Evolutionary conservation across 352 stramenopile species (phyloP).

Genomic region (Phytophthora pistaciae): DNA sequence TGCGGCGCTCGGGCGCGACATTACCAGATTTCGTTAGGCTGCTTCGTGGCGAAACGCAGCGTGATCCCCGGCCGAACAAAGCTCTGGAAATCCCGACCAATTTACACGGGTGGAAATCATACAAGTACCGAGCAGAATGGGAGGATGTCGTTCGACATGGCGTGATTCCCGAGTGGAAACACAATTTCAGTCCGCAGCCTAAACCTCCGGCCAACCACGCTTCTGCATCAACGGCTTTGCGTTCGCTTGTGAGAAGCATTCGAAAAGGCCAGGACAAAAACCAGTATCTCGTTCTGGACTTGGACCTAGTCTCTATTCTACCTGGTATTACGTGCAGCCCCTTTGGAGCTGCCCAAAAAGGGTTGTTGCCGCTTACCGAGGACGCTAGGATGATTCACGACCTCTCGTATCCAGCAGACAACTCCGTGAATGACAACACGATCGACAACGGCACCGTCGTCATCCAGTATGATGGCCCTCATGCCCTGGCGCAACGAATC

Average conservation of each 20-base stretch:
- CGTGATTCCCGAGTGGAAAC: neutral
- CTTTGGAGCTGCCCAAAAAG: neutral
- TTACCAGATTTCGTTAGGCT: conserved; percentile 18
- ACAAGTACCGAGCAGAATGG: conserved; percentile 9
- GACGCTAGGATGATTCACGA: neutral
- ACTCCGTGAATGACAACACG: conserved; percentile 18
- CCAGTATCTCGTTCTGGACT: neutral
- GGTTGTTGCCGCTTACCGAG: neutral
- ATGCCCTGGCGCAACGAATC: no score
- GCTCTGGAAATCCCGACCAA: conserved; percentile 13
- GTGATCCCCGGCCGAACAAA: conserved; percentile 15
- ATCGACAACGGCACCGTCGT: conserved; percentile 4
- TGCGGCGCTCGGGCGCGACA: conserved; percentile 4
- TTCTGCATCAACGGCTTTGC: neutral
- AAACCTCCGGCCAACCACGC: neutral
- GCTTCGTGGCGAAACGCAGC: conserved; percentile 10
- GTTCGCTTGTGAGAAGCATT: neutral
- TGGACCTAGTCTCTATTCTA: neutral
- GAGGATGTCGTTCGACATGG: conserved; percentile 13
- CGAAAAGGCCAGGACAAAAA: neutral
- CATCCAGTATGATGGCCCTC: conserved; percentile 14
- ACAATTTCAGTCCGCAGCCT: neutral
- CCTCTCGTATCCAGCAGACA: neutral
- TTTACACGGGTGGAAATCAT: no score
- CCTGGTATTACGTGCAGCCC: neutral